Percentiles rank a stretch among this genome's conserved stretches.
These are phyloP conservation scores for Aspergillus sp. DNA, from an alignment of 2,329 filamentous ascomycete genomes.

Conservation along the genomic window DNA sequence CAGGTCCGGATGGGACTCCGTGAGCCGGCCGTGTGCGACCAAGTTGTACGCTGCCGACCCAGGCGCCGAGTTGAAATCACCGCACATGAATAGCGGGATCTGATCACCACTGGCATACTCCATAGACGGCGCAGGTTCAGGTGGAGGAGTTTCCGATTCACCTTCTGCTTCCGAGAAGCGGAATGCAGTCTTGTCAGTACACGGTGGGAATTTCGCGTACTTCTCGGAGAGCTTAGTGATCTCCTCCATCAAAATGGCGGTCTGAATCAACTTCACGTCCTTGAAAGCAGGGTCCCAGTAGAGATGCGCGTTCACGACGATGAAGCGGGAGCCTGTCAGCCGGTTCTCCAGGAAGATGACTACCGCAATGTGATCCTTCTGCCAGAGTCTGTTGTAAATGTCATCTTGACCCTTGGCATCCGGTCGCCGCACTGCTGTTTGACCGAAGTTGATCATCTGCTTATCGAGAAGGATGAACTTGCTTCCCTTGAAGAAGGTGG, in stretches of 20 bases:
- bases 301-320: slow-evolving; percentile 90
- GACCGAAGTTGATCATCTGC: slow-evolving; percentile 87
- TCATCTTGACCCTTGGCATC: slow-evolving; percentile 98
- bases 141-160: slow-evolving; percentile 47
- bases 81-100: slow-evolving; percentile 87
- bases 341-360: slow-evolving; percentile 92
- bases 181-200: slow-evolving; percentile 72
- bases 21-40: slow-evolving; percentile 75
- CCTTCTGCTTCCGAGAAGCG: slow-evolving; percentile 54
- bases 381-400: slow-evolving; percentile 98
- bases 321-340: slow-evolving; percentile 82
- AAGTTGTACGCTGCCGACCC: slow-evolving; percentile 91
- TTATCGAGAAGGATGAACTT: slow-evolving; percentile 95
- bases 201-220: slow-evolving; percentile 76
- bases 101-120: slow-evolving; percentile 84
- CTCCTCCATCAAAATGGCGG: slow-evolving; percentile 90
- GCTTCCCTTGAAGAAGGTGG: slow-evolving; percentile 92
- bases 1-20: slow-evolving; percentile 78
- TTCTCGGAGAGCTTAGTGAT: slow-evolving; percentile 82
- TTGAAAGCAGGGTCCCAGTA: slow-evolving; percentile 90
- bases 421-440: slow-evolving; percentile 87
- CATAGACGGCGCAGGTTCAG: slow-evolving; percentile 73
- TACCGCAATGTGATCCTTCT: slow-evolving; percentile 93
- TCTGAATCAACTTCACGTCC: slow-evolving; percentile 96
- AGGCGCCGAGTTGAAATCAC: slow-evolving; percentile 90